Evolutionary conservation across 2,329 filamentous ascomycete genomes (phyloP).

Genomic region (Tricladium varicosporioides): DNA sequence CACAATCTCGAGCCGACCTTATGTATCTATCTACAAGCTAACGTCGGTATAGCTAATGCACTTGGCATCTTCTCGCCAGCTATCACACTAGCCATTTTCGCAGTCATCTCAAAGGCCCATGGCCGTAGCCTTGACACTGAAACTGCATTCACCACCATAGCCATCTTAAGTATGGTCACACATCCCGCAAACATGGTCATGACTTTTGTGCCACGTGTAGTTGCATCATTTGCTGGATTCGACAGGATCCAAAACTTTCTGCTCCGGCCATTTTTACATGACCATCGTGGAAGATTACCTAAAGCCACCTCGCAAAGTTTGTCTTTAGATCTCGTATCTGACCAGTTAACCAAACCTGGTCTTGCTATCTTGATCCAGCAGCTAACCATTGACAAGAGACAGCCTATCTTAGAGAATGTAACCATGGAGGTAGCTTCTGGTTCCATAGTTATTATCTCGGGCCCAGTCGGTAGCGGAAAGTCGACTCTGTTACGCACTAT

Average conservation of each 20-base stretch:
- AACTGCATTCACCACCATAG: conserved; percentile 8
- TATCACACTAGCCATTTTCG: too few species aligned
- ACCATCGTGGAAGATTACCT: background rate
- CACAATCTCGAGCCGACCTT: background rate
- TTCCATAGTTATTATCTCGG: conserved; percentile 22
- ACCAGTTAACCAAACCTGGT: background rate
- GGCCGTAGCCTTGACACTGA: conserved; percentile 5
- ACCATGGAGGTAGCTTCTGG: conserved; percentile 13
- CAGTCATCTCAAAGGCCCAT: too few species aligned
- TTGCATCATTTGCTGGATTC: conserved; percentile 2
- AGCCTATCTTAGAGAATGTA: conserved; percentile 14
- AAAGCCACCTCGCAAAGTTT: background rate
- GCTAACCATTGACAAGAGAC: conserved; percentile 3
- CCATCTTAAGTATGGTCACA: conserved; percentile 7
- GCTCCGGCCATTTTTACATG: conserved; percentile 8
- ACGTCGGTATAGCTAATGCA: conserved; percentile 2
- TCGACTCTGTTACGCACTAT: conserved; percentile 30
- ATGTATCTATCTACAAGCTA: background rate
- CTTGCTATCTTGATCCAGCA: conserved; percentile 8
- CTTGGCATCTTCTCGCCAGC: too few species aligned
- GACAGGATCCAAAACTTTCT: conserved; percentile 32
- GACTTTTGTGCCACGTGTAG: background rate
- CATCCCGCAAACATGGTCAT: conserved; percentile 9
- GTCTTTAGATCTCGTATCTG: background rate
- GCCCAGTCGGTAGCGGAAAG: conserved; percentile 34